These are phyloP conservation scores for Pseudocercospora eumusae DNA, from an alignment of 2,329 filamentous ascomycete genomes.

Conservation along the genomic window DNA sequence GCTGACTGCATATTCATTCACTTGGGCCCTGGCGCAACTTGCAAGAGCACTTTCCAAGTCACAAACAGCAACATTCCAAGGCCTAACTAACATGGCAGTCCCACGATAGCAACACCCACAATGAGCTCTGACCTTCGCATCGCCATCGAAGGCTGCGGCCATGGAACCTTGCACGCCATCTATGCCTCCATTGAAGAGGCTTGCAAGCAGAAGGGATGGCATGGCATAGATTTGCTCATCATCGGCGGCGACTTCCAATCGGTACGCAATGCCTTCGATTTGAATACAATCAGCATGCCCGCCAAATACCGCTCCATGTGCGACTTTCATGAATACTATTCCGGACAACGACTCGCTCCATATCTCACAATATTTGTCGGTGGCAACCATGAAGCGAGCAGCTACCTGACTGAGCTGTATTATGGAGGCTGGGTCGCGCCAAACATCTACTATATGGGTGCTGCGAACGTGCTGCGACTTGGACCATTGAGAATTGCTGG, in stretches of 20 bases:
- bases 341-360: constrained; percentile 72
- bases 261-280: constrained; percentile 82
- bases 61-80: too few species aligned
- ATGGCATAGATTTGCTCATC: constrained; percentile 82
- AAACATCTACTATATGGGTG: constrained; percentile 95
- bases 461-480: constrained; percentile 81
- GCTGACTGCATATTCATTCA: constrained; percentile 13
- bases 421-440: constrained; percentile 97
- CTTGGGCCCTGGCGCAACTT: not conserved
- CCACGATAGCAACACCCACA: not conserved
- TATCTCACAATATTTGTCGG: constrained; percentile 90
- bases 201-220: constrained; percentile 72
- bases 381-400: constrained; percentile 93
- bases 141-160: constrained; percentile 87
- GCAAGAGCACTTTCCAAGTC: not conserved
- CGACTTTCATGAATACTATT: constrained; percentile 95
- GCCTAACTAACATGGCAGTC: not conserved
- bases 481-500: constrained; percentile 86
- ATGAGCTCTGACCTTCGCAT: constrained; percentile 58
- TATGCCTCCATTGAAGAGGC: constrained; percentile 75
- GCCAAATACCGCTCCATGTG: constrained; percentile 83
- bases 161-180: constrained; percentile 88
- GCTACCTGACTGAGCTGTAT: constrained; percentile 86
- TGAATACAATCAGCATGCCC: constrained; percentile 87
- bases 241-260: constrained; percentile 97